Conservation (phyloP, 2,329 filamentous ascomycete species). For the Penicillium griseofulvum region DNA sequence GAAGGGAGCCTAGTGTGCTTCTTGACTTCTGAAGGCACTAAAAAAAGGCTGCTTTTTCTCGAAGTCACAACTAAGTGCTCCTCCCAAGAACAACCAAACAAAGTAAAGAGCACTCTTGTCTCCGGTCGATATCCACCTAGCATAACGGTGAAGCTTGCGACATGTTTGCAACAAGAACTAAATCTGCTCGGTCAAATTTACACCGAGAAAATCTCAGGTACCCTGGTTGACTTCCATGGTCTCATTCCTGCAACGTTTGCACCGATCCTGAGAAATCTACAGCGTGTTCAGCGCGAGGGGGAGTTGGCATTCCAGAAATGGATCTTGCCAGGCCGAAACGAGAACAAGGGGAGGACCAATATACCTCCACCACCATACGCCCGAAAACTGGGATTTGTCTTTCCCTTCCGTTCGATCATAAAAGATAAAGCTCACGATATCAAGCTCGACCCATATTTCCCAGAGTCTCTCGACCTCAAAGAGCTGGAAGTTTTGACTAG, state of each 20-base stretch:
- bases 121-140: conserved; percentile 1
- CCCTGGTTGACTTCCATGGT: conserved; percentile 10
- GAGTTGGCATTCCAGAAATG: conserved; percentile 4
- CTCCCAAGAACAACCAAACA: neutral
- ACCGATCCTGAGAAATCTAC: conserved; percentile 8
- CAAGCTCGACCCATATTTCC: neutral
- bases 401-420: conserved; percentile 6
- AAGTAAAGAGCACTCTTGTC: conserved; percentile 5
- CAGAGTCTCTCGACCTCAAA: neutral
- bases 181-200: conserved; percentile 1
- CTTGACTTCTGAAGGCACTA: neutral
- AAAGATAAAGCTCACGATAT: neutral
- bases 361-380: conserved; percentile 10
- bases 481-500: conserved; percentile 6
- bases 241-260: conserved; percentile 9
- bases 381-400: conserved; percentile 2
- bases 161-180: neutral
- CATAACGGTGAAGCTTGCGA: conserved; percentile 13
- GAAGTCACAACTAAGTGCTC: conserved; percentile 7
- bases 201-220: neutral
- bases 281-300: conserved; percentile 5
- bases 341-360: neutral
- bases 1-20: conserved; percentile 8
- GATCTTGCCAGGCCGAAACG: conserved; percentile 1
- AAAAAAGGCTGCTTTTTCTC: conserved; percentile 4